Conservation (phyloP, 106 monocot species). For the Posidonia australis region DNA sequence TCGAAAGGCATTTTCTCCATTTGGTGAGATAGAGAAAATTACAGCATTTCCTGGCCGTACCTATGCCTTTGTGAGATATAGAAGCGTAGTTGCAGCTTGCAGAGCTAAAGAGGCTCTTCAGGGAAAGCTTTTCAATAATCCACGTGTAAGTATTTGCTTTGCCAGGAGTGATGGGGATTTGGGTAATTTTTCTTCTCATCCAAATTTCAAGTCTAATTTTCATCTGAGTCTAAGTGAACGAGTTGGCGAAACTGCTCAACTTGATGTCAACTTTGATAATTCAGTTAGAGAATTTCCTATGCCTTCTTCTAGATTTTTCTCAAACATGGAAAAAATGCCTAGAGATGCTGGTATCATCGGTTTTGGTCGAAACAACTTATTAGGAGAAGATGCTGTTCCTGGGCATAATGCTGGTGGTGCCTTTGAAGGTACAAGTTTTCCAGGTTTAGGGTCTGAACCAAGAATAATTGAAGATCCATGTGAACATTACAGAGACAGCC, state of each 20-base stretch:
- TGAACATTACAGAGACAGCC: constrained; percentile 36
- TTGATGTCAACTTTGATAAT: constrained; percentile 40
- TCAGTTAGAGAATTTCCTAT: constrained; percentile 30
- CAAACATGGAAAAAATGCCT: constrained; percentile 24
- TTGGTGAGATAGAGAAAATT: constrained; percentile 74
- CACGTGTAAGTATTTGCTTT: constrained; percentile 69
- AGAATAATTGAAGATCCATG: constrained; percentile 31
- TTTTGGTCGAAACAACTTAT: constrained; percentile 19
- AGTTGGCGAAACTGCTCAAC: constrained; percentile 16
- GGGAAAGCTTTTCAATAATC: constrained; percentile 80
- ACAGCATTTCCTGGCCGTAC: constrained; percentile 75
- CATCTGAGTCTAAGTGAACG: constrained; percentile 16
- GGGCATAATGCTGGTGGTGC: constrained; percentile 10
- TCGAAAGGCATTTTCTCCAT: constrained; percentile 76
- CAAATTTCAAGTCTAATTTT: constrained; percentile 17
- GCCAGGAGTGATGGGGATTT: constrained; percentile 52
- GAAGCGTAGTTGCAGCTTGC: constrained; percentile 61
- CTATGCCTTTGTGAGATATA: constrained; percentile 76
- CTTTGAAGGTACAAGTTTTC: constrained; percentile 32
- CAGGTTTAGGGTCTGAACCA: constrained; percentile 26
- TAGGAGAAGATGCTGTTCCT: constrained; percentile 11
- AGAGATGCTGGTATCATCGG: constrained; percentile 24
- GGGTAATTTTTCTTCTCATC: constrained; percentile 7
- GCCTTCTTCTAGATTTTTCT: constrained; percentile 31
- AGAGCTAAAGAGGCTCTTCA: constrained; percentile 93